Evolutionary conservation across 2,329 filamentous ascomycete species (phyloP).

Genomic region (Colletotrichum caudatum): DNA sequence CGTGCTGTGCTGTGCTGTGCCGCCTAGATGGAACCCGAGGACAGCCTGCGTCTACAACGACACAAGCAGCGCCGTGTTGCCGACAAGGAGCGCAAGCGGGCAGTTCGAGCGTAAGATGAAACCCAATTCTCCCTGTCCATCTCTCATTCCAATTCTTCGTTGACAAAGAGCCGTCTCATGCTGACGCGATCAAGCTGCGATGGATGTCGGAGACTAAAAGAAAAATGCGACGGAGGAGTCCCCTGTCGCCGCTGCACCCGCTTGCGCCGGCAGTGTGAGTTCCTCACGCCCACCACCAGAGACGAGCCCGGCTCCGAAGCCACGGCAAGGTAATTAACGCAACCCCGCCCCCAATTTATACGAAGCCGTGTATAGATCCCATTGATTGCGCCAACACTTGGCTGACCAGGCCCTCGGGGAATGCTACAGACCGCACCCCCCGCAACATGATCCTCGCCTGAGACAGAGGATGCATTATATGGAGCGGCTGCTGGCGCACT

Average conservation of each 20-base stretch:
- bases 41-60: slow-evolving; percentile 42
- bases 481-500: slow-evolving; percentile 62
- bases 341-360: neutral
- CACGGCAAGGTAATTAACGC: slow-evolving; percentile 21
- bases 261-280: slow-evolving; percentile 63
- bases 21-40: slow-evolving; percentile 36
- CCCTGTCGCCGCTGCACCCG: slow-evolving; percentile 65
- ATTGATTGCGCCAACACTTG: slow-evolving; percentile 30
- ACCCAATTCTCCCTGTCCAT: neutral
- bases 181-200: slow-evolving; percentile 59
- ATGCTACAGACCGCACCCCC: slow-evolving; percentile 21
- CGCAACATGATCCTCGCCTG: slow-evolving; percentile 39
- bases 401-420: slow-evolving; percentile 28
- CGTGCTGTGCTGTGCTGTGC: neutral
- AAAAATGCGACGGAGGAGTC: slow-evolving; percentile 68
- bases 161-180: slow-evolving; percentile 20
- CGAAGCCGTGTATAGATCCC: neutral
- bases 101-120: slow-evolving; percentile 45
- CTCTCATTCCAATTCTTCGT: neutral
- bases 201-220: slow-evolving; percentile 66
- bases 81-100: slow-evolving; percentile 47
- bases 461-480: slow-evolving; percentile 48
- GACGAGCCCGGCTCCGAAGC: slow-evolving; percentile 45
- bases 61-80: slow-evolving; percentile 44
- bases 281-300: slow-evolving; percentile 52